Percentiles rank a stretch among this genome's conserved stretches.
phyloP scores from a whole-genome alignment of 805 yeast species.

The Scheffersomyces spartinae region DNA sequence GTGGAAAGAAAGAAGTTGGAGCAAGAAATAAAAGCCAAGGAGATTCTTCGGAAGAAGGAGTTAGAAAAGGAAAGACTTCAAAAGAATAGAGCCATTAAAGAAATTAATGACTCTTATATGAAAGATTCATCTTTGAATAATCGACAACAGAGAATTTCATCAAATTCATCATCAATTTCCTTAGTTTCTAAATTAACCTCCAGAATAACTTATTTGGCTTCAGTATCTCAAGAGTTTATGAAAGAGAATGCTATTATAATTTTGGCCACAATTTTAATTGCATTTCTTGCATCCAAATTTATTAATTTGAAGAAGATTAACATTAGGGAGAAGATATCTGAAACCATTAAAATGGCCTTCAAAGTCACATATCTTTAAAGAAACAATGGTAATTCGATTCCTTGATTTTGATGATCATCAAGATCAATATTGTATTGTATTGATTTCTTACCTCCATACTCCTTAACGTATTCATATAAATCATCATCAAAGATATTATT shows the following conservation, averaged over 20 bases:
- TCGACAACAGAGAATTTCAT: no score
- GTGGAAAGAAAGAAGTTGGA: conserved; percentile 4
- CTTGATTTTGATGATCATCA: no score
- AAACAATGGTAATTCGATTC: no score
- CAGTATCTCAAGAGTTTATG: conserved; percentile 11
- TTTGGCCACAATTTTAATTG: conserved; percentile 10
- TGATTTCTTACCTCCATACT: no score
- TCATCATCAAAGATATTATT: conserved; percentile 16
- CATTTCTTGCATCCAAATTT: conserved; percentile 11
- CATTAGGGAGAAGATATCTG: conserved; percentile 17
- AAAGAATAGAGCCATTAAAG: no score
- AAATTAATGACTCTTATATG: no score
- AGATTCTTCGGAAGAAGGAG: conserved; percentile 2
- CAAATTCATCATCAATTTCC: no score
- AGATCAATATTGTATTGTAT: no score
- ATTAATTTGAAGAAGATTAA: conserved; percentile 14
- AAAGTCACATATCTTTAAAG: conserved; percentile 26
- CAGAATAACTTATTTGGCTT: no score
- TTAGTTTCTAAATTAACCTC: no score
- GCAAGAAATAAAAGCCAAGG: conserved; percentile 4
- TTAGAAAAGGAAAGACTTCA: conserved; percentile 8
- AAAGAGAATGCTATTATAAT: conserved; percentile 18
- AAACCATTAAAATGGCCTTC: conserved; percentile 33
- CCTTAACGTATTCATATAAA: no score
- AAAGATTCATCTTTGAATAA: no score